These are phyloP conservation scores for Zoysia pacifica DNA, from an alignment of 176 grass and related monocot genomes.

Conservation along the genomic window DNA sequence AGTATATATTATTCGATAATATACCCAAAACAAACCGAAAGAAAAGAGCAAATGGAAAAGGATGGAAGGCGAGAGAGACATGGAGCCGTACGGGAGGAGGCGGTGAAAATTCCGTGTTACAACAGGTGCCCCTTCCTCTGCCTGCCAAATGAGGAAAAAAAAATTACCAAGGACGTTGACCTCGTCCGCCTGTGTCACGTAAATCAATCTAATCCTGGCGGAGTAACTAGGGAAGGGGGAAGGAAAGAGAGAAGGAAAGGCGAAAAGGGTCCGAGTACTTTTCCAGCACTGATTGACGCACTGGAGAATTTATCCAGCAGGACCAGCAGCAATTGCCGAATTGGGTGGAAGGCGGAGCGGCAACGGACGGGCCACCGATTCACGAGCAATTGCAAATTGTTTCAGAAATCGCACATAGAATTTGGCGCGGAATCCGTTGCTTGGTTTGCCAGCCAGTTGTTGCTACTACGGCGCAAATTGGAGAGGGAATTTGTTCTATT, in stretches of 20 bases:
- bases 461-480: not conserved
- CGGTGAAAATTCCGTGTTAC: not conserved
- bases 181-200: not conserved
- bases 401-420: not conserved
- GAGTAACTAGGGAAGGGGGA: not conserved
- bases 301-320: constrained; percentile 15
- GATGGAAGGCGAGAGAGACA: not conserved
- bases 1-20: not conserved
- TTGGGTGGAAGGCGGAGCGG: not conserved
- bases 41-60: not conserved
- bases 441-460: not conserved
- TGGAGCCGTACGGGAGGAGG: not conserved
- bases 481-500: not conserved
- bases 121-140: not conserved
- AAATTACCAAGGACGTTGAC: constrained; percentile 10
- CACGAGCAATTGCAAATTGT: not conserved
- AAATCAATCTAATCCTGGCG: constrained; percentile 18
- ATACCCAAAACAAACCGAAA: not conserved
- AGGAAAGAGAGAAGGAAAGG: not conserved
- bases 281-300: not conserved
- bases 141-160: not conserved
- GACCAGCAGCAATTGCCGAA: not conserved
- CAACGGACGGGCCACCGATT: not conserved
- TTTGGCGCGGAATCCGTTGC: not conserved
- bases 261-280: not conserved